Evolutionary conservation across 768 basidiomycete genomes (phyloP), one percentile per base, ranked within the genome.

Genomic region (Paxillus involutus): DNA sequence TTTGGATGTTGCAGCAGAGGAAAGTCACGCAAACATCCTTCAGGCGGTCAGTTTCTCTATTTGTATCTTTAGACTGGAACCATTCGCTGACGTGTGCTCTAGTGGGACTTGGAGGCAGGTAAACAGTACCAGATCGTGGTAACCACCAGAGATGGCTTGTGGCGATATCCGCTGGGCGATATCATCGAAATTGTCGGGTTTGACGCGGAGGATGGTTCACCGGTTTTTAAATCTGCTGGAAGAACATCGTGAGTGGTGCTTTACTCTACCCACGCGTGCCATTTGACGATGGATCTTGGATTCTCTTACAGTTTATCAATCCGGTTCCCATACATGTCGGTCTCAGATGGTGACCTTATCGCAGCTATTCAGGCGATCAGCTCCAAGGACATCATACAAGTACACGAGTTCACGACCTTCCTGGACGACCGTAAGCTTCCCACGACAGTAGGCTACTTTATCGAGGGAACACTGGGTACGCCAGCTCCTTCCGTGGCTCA

Each of bases 1-100:
- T 29, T 45, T 67, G 30, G 61, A 63, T 6, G 33, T 57, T 7
- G 35, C 59, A 6, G 36, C 32, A 16, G 58, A 53, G 4, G 56
- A 49, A 37, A 46, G 44, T 19, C 51, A 53, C 16, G 48, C 59
- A 14, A 56, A 61, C 17, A 19, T 66, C 29, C 14, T 52, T 32
- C 56, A 61, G 16, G 43, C 53, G 2, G 65, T 65, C 16, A 42
- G 64, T 58, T 8, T 39, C 32, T 12, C 6, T 10, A 21, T 5
- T 36, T 11, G 3, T 7, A 12, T 2, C 42, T 7, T 30, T 3
- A 0, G 1, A 11, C n/a, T 49, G 1, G 2, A 13, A 6, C 17
- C 2, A 1, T 21, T 55, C 1, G 6, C 51, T 48, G 19, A 62
- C n/a, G 11, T n/a, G 19, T 2, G 16, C 45, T 2, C 16, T 24